These are phyloP conservation scores for Pythium utonaiense DNA, from an alignment of 352 stramenopile genomes.

Conservation along the genomic window DNA sequence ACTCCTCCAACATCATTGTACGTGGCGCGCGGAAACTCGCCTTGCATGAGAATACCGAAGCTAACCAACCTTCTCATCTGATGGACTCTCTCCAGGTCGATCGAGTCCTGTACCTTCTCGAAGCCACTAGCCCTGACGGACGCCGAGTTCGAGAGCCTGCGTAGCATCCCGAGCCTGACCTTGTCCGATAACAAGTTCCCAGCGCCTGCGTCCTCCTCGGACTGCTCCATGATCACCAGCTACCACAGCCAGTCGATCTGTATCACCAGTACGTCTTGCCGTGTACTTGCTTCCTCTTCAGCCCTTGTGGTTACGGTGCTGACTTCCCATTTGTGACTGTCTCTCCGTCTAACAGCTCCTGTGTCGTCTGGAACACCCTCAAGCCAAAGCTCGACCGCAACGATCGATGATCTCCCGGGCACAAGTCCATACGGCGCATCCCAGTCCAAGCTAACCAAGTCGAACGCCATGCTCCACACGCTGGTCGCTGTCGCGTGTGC, in stretches of 20 bases:
- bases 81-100: not conserved
- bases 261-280: conserved; percentile 13
- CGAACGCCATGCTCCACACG: conserved; percentile 1
- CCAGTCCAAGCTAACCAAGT: conserved; percentile 1
- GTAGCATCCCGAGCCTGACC: conserved; percentile 20
- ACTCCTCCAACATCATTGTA: conserved; percentile 1
- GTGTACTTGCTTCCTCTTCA: not conserved
- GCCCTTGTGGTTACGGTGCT: not conserved
- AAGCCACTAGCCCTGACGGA: conserved; percentile 18
- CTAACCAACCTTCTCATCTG: conserved; percentile 7
- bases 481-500: conserved; percentile 11
- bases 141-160: conserved; percentile 10
- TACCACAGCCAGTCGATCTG: conserved; percentile 19
- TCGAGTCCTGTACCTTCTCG: conserved; percentile 22
- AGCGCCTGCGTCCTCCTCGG: not conserved
- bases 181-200: conserved; percentile 17
- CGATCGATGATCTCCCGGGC: not conserved
- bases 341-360: not conserved
- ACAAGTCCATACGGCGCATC: not conserved
- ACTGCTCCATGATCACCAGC: conserved; percentile 7
- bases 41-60: too few species aligned
- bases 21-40: too few species aligned
- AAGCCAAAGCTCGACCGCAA: not conserved
- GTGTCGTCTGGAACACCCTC: not conserved
- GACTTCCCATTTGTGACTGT: not conserved